phyloP scores from a whole-genome alignment of 2,329 filamentous ascomycete genomes.

The Lasiodiplodia citricola region DNA sequence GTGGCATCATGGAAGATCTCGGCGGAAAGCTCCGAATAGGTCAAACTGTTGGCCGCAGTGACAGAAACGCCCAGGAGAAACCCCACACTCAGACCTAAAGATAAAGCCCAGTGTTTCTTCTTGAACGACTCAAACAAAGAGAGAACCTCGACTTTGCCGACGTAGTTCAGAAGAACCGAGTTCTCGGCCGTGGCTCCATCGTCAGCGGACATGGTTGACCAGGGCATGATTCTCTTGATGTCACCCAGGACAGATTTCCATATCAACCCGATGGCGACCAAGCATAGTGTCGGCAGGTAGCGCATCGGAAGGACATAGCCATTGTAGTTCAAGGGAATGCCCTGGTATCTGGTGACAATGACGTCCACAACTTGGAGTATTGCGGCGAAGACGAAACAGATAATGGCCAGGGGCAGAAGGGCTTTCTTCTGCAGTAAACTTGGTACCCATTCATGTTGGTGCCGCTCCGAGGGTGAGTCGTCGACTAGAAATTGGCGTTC shows the following conservation, averaged over 20 bases:
- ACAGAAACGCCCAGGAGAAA: not conserved
- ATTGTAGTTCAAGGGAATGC: not conserved
- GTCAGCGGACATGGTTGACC: not conserved
- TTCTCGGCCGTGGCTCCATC: not conserved
- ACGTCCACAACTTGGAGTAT: not conserved
- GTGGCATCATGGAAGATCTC: not conserved
- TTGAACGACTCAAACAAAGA: not conserved
- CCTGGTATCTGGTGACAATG: not conserved
- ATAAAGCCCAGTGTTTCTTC: not conserved
- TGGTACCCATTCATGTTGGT: not conserved
- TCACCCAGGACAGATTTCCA: constrained; percentile 2
- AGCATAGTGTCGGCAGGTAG: not conserved
- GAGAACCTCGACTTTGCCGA: not conserved
- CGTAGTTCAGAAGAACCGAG: not conserved
- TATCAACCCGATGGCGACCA: not conserved
- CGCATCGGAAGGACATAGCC: not conserved
- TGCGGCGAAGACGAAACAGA: not conserved
- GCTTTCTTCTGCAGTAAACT: not conserved
- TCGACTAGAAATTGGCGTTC: not conserved
- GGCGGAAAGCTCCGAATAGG: not conserved
- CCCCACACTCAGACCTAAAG: not conserved
- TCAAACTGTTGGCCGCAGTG: not conserved
- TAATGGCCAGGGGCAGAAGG: not conserved
- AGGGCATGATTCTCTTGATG: constrained; percentile 1
- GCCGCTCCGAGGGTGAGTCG: not conserved